phyloP scores from a whole-genome alignment of 2,329 filamentous ascomycete genomes.

The Monosporascus ibericus region DNA sequence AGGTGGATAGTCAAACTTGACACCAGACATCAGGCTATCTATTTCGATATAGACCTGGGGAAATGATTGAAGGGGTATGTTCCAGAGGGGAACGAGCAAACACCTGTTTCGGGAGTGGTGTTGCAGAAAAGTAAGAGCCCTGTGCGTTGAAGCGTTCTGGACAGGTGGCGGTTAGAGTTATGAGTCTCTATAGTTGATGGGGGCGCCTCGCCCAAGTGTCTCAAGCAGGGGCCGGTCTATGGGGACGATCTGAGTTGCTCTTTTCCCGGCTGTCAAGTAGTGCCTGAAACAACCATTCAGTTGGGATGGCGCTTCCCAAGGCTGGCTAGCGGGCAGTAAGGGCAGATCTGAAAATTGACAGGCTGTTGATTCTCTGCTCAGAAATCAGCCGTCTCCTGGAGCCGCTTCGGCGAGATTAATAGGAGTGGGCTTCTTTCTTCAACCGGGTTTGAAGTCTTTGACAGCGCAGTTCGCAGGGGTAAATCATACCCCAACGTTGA shows the following conservation, averaged over 20 bases:
- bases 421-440: slow-evolving; percentile 23
- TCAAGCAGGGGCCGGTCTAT: slow-evolving; percentile 19
- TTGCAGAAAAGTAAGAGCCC: slow-evolving; percentile 18
- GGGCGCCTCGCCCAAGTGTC: slow-evolving; percentile 15
- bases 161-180: neutral
- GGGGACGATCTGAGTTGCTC: slow-evolving; percentile 14
- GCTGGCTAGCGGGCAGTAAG: slow-evolving; percentile 13
- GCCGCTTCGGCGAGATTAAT: slow-evolving; percentile 22
- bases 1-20: slow-evolving; percentile 48
- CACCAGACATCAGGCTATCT: slow-evolving; percentile 51
- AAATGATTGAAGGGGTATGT: slow-evolving; percentile 24
- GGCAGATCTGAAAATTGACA: slow-evolving; percentile 11
- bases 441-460: slow-evolving; percentile 22
- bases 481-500: slow-evolving; percentile 11
- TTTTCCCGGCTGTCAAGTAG: slow-evolving; percentile 8
- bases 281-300: slow-evolving; percentile 21
- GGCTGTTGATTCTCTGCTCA: slow-evolving; percentile 17
- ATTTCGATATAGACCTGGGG: slow-evolving; percentile 11
- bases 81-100: slow-evolving; percentile 24
- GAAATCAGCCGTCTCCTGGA: slow-evolving; percentile 16
- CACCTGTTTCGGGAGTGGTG: slow-evolving; percentile 30
- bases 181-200: slow-evolving; percentile 8
- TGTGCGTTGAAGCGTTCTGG: slow-evolving; percentile 7
- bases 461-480: slow-evolving; percentile 20
- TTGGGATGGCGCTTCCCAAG: slow-evolving; percentile 8